Evolutionary conservation across 495 filamentous ascomycete species (phyloP).

Genomic region (Bacidia rubella): DNA sequence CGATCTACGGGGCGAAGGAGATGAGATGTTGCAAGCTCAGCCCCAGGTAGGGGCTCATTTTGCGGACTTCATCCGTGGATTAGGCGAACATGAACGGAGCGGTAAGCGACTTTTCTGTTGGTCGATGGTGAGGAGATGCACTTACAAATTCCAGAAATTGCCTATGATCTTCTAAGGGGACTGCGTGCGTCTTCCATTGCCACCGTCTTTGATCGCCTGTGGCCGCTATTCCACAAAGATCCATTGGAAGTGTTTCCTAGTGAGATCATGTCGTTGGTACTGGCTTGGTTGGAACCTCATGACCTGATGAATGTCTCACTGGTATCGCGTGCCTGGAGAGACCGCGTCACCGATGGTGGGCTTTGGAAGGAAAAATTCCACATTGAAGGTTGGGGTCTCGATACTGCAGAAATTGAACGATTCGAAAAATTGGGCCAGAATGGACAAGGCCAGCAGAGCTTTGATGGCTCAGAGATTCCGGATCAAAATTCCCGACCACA

Average conservation of each 20-base stretch:
- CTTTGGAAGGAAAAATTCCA: conserved; percentile 77
- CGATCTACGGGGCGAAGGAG: conserved; percentile 21
- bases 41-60: conserved; percentile 18
- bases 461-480: too few relatives aligned
- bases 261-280: conserved; percentile 77
- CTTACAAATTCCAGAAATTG: conserved; percentile 27
- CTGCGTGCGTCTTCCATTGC: conserved; percentile 64
- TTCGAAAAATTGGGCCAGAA: conserved; percentile 42
- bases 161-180: conserved; percentile 48
- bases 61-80: conserved; percentile 8
- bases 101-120: conserved; percentile 27
- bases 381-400: conserved; percentile 70
- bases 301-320: conserved; percentile 66
- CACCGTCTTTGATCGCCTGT: conserved; percentile 61
- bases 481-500: too few relatives aligned
- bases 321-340: conserved; percentile 70
- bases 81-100: conserved; percentile 40
- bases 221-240: conserved; percentile 78
- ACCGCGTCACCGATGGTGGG: conserved; percentile 64
- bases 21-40: neutral
- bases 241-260: conserved; percentile 73
- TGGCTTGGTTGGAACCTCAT: conserved; percentile 66
- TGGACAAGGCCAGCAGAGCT: conserved; percentile 30
- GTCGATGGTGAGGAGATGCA: neutral
- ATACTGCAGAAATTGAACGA: conserved; percentile 45